Evolutionary conservation across 352 stramenopile genomes (phyloP), one percentile per base, ranked within the genome.

Genomic region (Globisporangium acanthophoron): DNA sequence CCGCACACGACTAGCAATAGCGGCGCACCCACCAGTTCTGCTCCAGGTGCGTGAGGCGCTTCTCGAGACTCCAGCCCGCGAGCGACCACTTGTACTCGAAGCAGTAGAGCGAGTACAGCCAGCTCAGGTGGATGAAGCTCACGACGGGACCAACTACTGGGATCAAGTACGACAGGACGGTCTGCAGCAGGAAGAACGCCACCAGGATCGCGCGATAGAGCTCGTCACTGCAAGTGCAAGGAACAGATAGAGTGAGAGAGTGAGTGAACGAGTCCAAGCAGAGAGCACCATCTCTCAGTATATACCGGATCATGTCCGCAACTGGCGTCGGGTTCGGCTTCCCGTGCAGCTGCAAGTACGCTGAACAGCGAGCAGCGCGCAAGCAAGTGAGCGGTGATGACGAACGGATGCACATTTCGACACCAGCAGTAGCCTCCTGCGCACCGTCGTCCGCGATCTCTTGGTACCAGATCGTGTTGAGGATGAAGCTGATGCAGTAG

Each of bases 381-480:
- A 16, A 43, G 16, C 20, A 20, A 58, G 9, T 3, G 11, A 11
- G 31, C 11, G 24, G 24, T 27, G 24, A 27, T 3, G 24, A 27
- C 24, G 24, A 27, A 27, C 24, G 24, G 1, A 27, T 27, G 24
- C 24, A 27, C 24, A 27, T 27, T 27, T 27, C 15, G 24, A 4
- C 20, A 3, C 8, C 18, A 54, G 21, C 0, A 24, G n/a, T 20
- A 43, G 24, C 37, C 20, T 37, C 50, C n/a, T 57, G 18, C 31
- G 47, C 56, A 94, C 85, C 85, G 61, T 95, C 84, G 50, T 95
- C 85, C 1, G 85, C 85, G 52, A 95, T 93, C 67, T 95, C 85
- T 73, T 95, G 85, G 67, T 95, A 95, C 85, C 85, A 95, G 71
- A 95, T 95, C 16, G 85, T 93, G 64, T 95, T 95, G 59, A 95